Percentiles rank a stretch among this genome's conserved stretches.
Conservation (phyloP, 73 alveolate species). For the Blepharisma stoltei region DNA sequence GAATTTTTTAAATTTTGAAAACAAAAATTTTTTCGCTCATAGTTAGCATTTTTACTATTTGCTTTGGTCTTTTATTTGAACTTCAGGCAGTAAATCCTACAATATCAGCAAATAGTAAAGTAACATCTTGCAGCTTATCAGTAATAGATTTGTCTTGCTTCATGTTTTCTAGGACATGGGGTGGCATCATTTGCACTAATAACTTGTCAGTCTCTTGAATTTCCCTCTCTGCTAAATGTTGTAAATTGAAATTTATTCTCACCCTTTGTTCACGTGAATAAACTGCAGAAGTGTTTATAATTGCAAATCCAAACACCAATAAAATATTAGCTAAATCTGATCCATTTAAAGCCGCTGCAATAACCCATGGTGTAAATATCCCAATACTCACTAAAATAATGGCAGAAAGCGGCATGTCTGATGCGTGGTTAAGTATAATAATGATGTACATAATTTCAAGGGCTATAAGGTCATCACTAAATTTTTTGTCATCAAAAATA, state of each 20-base stretch:
- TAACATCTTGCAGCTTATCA: constrained; percentile 86
- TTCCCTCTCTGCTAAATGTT: constrained; percentile 1
- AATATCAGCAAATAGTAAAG: constrained; percentile 92
- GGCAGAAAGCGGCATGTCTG: background rate
- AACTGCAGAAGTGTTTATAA: constrained; percentile 12
- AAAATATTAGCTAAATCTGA: background rate
- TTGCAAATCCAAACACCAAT: background rate
- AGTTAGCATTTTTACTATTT: constrained; percentile 89
- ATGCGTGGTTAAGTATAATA: constrained; percentile 1
- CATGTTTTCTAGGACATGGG: constrained; percentile 50
- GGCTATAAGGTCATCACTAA: background rate
- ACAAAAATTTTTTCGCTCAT: too few relatives aligned
- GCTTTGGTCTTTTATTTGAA: constrained; percentile 78
- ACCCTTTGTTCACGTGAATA: background rate
- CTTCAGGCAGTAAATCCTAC: constrained; percentile 77
- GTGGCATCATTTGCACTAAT: constrained; percentile 22
- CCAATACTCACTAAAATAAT: background rate
- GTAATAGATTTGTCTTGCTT: constrained; percentile 31
- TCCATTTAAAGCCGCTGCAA: background rate
- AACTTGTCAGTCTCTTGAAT: constrained; percentile 2
- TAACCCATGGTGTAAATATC: constrained; percentile 23
- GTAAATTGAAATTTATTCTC: background rate
- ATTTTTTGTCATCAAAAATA: background rate
- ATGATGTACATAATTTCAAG: constrained; percentile 20
- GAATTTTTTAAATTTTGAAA: too few relatives aligned